Percentiles rank a stretch among this genome's conserved stretches.
These are phyloP conservation scores for Bryoerythrophyllum caledonicum DNA, from an alignment of 225 moss, liverwort and hornwort genomes.

Conservation along the genomic window DNA sequence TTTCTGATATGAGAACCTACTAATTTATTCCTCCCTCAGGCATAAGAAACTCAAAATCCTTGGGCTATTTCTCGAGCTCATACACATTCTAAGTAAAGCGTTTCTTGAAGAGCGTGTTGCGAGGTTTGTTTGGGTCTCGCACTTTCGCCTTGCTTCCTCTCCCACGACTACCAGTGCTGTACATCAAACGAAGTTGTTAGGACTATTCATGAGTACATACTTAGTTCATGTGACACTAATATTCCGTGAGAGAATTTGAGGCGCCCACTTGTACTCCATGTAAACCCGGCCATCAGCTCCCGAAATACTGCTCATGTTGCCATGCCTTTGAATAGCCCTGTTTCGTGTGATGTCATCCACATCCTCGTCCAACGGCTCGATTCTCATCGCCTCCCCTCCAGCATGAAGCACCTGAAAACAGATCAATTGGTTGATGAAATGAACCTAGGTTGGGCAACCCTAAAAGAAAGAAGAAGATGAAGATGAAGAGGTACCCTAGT, in stretches of 20 bases:
- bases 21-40: background rate
- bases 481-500: slow-evolving; percentile 67
- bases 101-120: slow-evolving; percentile 88
- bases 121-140: slow-evolving; percentile 86
- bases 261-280: slow-evolving; percentile 79
- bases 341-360: slow-evolving; percentile 84
- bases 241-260: background rate
- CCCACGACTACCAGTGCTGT: slow-evolving; percentile 69
- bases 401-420: slow-evolving; percentile 81
- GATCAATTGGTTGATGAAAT: slow-evolving; percentile 20
- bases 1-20: background rate
- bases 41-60: background rate
- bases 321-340: slow-evolving; percentile 70
- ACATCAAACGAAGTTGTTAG: slow-evolving; percentile 15
- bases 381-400: slow-evolving; percentile 83
- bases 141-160: slow-evolving; percentile 72
- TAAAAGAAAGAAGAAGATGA: background rate
- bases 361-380: slow-evolving; percentile 91
- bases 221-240: background rate
- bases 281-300: slow-evolving; percentile 93
- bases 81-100: slow-evolving; percentile 48
- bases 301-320: slow-evolving; percentile 81
- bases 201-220: no score
- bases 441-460: background rate
- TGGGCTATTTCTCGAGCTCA: no score